Evolutionary conservation across 257 asterid species (phyloP), one percentile per base, ranked within the genome.

Genomic region (Nemophila menziesii): DNA sequence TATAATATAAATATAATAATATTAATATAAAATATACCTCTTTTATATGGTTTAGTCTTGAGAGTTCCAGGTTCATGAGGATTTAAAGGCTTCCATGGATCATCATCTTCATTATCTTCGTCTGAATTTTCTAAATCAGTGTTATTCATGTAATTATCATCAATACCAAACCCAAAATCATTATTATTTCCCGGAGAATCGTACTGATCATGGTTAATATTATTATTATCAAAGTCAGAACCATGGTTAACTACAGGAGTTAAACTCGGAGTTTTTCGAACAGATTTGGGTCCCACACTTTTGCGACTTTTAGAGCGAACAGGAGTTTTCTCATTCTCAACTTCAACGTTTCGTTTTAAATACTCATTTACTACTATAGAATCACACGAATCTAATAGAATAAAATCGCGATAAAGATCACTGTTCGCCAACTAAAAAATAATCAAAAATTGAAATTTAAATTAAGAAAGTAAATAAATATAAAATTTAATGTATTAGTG

Each of bases 11-110:
- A 44, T 20, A 42, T 43, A 16, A 16, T 18, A 43, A 49, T 52
- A 15, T 8, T 21, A 11, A 14, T 52, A 47, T n/a, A n/a, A n/a
- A 20, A 38, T 20, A 24, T 34, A 80, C 98, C 90, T 73, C 51
- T 84, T 56, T 57, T 84, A 41, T 63, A 79, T 29, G 94, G 92
- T 51, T 69, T 84, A 16, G 81, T 73, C 82, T 70, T 79, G 74
- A 89, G 67, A 71, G 51, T 76, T 64, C 98, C 98, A 17, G 80
- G 76, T 54, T 66, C 96, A 65, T 89, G 94, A 23, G 98, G 96
- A 72, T 89, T 74, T 64, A 89, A 65, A 65, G 94, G 96, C 54
- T 76, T 77, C 98, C 96, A 89, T 12, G 96, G 94, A 73, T 79
- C 87, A 7, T 64, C 78, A 15, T 57, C 55, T 51, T 81, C 95